Base-by-base conservation (phyloP, 2,329 filamentous ascomycete genomes). In the Hypoxylon sp. region DNA sequence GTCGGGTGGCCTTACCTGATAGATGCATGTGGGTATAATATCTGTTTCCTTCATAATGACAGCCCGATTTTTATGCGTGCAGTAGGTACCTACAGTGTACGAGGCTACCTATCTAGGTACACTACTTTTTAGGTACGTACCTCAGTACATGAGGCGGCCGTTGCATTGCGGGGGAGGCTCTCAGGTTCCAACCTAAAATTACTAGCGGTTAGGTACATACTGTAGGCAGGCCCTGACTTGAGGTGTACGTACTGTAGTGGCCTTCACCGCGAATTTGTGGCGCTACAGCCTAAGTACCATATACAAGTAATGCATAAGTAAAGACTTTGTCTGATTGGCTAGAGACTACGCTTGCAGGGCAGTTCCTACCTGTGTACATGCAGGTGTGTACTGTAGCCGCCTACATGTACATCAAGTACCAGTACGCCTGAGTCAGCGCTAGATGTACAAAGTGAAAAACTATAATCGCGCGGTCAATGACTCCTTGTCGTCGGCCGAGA, bases 391-490 rank as follows among this genome's bases (percentile, higher is more conserved):
- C 20, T 32, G 7, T 30, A 20, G 53, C 30, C 49, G 36, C 53
- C 44, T 49, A 40, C n/a, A 26, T 6, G 3, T 26, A 26, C 53
- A 36, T 48, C 30, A 46, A 14, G 32, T 52, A 52, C 49, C 49
- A 16, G 22, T 40, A 33, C 24, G 30, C 36, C 7, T 40, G 9
- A 24, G 22, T 24, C 7, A n/a, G 30, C 12, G n/a, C 30, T 24
- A n/a, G 36, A n/a, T n/a, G 18, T 18, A 40, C 36, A 18, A n/a
- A 26, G 46, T 49, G 33, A 48, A 53, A 53, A 53, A 16, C 49
- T 11, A 26, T 38, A 28, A 38, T 51, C 56, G 46, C 59, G 38
- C 52, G 38, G 28, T 55, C 52, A 62, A 56, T 62, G 52, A 62
- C 59, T 62, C 52, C 33, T 62, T 30, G 40, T 53, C 9, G 30